Conservation (phyloP, 148 eudicot genomes). For the Dysphania ambrosioides region DNA sequence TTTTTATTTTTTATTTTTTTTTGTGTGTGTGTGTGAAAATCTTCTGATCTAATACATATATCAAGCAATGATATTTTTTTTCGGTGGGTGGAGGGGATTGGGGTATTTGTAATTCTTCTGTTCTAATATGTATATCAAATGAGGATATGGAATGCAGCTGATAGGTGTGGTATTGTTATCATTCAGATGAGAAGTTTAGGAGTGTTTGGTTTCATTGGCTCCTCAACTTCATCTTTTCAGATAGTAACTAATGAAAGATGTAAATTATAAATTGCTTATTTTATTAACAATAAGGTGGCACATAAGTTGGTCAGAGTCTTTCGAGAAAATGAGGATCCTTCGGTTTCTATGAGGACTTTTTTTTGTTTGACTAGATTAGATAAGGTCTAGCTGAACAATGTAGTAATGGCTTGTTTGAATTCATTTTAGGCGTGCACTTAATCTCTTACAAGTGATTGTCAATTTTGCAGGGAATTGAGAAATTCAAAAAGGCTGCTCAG, state of each 20-base stretch:
- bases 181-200: neutral
- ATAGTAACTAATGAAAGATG: neutral
- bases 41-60: too few relatives aligned
- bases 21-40: neutral
- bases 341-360: neutral
- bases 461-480: slow-evolving; percentile 71
- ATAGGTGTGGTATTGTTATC: neutral
- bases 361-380: neutral
- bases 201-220: neutral
- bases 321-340: neutral
- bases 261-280: neutral
- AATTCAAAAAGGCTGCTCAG: slow-evolving; percentile 76
- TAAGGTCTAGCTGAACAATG: neutral
- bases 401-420: neutral
- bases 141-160: neutral
- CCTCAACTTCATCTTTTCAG: too few relatives aligned
- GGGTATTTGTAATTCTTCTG: too few relatives aligned
- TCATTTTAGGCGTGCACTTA: neutral
- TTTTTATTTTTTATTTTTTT: too few relatives aligned
- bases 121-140: too few relatives aligned
- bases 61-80: too few relatives aligned
- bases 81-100: too few relatives aligned
- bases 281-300: neutral
- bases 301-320: neutral
- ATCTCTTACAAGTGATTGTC: neutral